These are phyloP conservation scores for Bruguiera gymnorhiza DNA, from an alignment of 345 rosid species.

Conservation along the genomic window DNA sequence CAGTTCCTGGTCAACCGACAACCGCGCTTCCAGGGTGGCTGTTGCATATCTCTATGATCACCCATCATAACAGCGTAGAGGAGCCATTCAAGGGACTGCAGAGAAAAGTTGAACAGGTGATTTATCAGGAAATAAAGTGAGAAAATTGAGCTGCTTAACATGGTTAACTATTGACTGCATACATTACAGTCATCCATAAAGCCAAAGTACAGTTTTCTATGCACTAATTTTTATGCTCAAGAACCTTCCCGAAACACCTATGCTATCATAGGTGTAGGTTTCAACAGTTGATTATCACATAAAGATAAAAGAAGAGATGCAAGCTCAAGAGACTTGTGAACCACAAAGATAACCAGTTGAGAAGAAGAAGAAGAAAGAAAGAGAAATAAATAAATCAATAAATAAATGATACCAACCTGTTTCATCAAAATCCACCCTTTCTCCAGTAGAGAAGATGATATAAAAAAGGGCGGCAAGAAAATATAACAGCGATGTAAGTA, in stretches of 20 bases:
- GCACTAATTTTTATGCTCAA: no score
- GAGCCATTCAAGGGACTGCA: neutral
- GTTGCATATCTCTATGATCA: neutral
- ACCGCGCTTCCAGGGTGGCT: neutral
- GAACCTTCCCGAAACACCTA: no score
- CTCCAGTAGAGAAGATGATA: conserved; percentile 71
- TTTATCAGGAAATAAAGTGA: neutral
- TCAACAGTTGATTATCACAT: no score
- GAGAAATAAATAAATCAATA: neutral
- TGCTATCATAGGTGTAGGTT: no score
- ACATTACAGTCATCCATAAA: neutral
- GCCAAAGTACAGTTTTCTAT: no score
- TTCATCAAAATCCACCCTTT: conserved; percentile 67
- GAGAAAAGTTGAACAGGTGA: neutral
- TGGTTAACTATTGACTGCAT: neutral
- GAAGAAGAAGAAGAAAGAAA: conserved; percentile 3
- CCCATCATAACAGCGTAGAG: neutral
- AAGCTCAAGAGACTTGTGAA: neutral
- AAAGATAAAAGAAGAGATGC: neutral
- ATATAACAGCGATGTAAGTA: conserved; percentile 69
- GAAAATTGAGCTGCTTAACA: neutral
- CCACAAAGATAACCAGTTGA: neutral
- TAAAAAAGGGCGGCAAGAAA: conserved; percentile 72
- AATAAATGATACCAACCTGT: conserved; percentile 34
- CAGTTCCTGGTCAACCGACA: neutral